Conservation (phyloP, 768 basidiomycete genomes). For the Lactarius indigo region DNA sequence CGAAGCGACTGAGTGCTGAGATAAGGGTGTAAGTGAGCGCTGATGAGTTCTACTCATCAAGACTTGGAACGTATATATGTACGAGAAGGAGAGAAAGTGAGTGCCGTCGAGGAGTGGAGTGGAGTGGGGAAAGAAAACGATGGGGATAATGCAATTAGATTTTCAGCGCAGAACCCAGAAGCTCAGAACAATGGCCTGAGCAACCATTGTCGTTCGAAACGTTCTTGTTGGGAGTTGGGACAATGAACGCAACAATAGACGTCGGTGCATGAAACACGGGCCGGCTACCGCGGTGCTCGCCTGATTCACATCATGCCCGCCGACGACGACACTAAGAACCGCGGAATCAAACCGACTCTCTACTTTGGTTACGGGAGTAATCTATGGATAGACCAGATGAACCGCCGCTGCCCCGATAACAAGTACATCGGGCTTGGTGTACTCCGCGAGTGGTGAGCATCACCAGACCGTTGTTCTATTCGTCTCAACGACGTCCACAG, state of each 20-base stretch:
- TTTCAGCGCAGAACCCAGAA: neutral
- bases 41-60: constrained; percentile 16
- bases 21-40: constrained; percentile 1
- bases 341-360: neutral
- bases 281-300: neutral
- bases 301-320: neutral
- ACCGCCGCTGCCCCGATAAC: constrained; percentile 18
- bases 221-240: neutral
- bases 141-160: neutral
- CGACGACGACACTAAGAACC: neutral
- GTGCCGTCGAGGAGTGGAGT: neutral
- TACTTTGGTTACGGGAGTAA: constrained; percentile 24
- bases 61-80: neutral
- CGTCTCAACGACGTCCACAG: neutral
- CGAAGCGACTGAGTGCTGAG: neutral
- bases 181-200: neutral
- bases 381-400: constrained; percentile 22
- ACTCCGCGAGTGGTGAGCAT: constrained; percentile 15
- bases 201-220: neutral
- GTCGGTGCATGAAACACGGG: neutral
- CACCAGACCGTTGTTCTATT: neutral
- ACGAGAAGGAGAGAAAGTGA: neutral
- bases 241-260: neutral
- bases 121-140: neutral
- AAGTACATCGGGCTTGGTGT: constrained; percentile 10